Conservation (phyloP, 495 filamentous ascomycete genomes). For the Aspergillus ostianus region DNA sequence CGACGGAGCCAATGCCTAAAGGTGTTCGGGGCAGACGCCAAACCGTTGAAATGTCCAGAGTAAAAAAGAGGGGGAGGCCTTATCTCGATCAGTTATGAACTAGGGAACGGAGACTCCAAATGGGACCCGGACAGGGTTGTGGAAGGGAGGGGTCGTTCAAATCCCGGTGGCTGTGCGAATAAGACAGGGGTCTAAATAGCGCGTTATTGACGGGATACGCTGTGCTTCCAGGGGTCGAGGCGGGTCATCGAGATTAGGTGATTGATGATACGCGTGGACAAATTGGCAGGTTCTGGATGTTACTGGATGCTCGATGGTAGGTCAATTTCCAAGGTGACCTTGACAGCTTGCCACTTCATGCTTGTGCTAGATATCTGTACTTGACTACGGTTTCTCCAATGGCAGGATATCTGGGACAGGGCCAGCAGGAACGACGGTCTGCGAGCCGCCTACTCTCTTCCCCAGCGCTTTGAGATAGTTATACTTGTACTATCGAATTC, state of each 20-base stretch:
- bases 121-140: too few species aligned
- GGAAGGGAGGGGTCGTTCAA: neutral
- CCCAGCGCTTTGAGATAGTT: constrained; percentile 18
- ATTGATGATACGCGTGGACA: neutral
- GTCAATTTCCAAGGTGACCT: too few species aligned
- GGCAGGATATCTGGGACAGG: constrained; percentile 44
- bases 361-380: neutral
- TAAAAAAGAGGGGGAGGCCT: neutral
- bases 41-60: neutral
- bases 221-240: neutral
- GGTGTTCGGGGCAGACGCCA: neutral
- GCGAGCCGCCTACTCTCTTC: constrained; percentile 11
- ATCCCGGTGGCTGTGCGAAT: neutral
- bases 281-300: too few species aligned
- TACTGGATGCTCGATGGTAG: too few species aligned
- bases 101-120: too few species aligned
- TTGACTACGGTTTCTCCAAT: constrained; percentile 3
- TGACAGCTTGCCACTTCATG: too few species aligned
- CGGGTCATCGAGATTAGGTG: neutral
- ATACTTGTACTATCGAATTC: constrained; percentile 15
- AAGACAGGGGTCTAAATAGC: neutral
- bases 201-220: too few species aligned
- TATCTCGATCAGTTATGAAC: too few species aligned
- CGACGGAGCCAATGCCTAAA: neutral
- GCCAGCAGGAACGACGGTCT: constrained; percentile 19